These are phyloP conservation scores for Schizophyllum amplum DNA, from an alignment of 1,284 basidiomycete species.

Conservation along the genomic window DNA sequence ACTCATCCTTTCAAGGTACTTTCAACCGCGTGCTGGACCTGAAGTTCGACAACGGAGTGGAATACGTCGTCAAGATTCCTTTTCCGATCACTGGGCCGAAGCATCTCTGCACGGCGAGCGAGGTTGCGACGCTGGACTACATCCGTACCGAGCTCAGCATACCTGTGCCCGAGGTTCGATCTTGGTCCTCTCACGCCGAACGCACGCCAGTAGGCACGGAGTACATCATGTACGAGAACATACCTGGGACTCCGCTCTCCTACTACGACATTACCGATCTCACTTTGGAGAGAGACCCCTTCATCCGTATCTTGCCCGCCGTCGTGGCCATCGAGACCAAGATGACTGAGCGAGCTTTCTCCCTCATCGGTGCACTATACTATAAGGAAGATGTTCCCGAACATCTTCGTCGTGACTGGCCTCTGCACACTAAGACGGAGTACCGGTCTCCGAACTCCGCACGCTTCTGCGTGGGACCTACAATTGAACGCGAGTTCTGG, in stretches of 20 bases:
- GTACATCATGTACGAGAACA: slow-evolving; percentile 22
- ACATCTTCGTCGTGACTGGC: slow-evolving; percentile 10
- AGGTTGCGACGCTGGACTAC: slow-evolving; percentile 28
- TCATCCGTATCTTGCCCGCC: not conserved
- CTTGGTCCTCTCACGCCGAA: slow-evolving; percentile 17
- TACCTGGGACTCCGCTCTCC: not conserved
- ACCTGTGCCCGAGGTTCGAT: slow-evolving; percentile 23
- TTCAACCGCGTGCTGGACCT: not conserved
- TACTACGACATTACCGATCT: not conserved
- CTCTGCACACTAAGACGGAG: slow-evolving; percentile 11
- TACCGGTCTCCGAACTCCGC: slow-evolving; percentile 1
- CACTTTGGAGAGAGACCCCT: not conserved
- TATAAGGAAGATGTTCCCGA: slow-evolving; percentile 24
- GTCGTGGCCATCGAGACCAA: not conserved
- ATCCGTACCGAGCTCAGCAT: slow-evolving; percentile 16
- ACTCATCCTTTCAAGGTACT: not conserved
- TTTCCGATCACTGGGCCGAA: slow-evolving; percentile 19
- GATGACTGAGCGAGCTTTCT: not conserved
- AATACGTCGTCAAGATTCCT: slow-evolving; percentile 2
- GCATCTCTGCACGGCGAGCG: slow-evolving; percentile 22
- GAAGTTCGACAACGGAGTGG: not conserved
- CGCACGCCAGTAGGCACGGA: slow-evolving; percentile 19
- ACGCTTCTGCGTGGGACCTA: slow-evolving; percentile 24
- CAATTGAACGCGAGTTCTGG: slow-evolving; percentile 19
- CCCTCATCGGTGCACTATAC: slow-evolving; percentile 23